Conservation (phyloP, 2,329 filamentous ascomycete species). For the Aspergillus novoparasiticus region DNA sequence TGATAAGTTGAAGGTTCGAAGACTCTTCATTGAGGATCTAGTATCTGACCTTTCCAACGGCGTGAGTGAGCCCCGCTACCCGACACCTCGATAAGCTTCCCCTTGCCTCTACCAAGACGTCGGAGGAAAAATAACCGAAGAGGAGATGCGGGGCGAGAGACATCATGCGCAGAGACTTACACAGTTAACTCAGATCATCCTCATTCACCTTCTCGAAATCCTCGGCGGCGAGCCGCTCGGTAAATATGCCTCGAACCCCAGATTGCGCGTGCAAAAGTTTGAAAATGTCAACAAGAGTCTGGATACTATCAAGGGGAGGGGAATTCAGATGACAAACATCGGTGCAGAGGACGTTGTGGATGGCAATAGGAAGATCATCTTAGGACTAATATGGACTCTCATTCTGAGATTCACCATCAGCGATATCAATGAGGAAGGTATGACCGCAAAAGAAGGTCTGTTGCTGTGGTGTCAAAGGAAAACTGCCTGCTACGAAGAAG, state of each 20-base stretch:
- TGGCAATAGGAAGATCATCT: constrained; percentile 94
- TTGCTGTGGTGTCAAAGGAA: constrained; percentile 97
- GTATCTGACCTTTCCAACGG: constrained; percentile 90
- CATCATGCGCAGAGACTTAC: background rate
- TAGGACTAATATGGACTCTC: constrained; percentile 96
- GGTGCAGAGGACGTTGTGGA: constrained; percentile 98
- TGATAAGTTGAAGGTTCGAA: constrained; percentile 81
- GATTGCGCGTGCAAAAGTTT: constrained; percentile 93
- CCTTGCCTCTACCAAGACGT: background rate
- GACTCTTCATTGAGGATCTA: constrained; percentile 81
- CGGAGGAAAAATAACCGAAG: background rate
- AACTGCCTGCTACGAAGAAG: constrained; percentile 96
- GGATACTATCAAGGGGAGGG: constrained; percentile 85
- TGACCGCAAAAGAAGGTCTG: constrained; percentile 95
- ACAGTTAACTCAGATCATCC: constrained; percentile 67
- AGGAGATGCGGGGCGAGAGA: too few relatives aligned
- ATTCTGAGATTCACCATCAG: constrained; percentile 98
- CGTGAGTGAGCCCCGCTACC: constrained; percentile 58
- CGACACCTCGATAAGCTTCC: background rate
- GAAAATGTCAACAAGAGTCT: constrained; percentile 97
- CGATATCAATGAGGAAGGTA: constrained; percentile 96
- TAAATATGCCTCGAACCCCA: constrained; percentile 94
- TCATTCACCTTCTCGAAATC: constrained; percentile 96
- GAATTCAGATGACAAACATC: constrained; percentile 98
- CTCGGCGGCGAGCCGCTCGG: constrained; percentile 92